Evolutionary conservation across 2,329 filamentous ascomycete genomes (phyloP), one percentile per base, ranked within the genome.

Genomic region (Colletotrichum endophyticum): DNA sequence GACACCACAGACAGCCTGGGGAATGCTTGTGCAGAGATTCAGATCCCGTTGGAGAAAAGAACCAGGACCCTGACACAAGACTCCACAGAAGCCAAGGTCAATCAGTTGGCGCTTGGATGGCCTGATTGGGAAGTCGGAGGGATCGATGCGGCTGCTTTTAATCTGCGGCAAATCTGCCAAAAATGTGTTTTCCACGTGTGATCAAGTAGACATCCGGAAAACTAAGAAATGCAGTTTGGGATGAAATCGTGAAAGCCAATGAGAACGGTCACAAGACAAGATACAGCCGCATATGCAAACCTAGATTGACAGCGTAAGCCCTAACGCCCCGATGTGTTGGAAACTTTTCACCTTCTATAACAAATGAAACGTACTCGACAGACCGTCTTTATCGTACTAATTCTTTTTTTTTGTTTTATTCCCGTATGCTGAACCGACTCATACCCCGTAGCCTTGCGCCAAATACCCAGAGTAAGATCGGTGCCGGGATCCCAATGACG

Each of bases 401-500:
- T 27, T 16, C 2, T 5, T 25, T 2, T 25, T 2, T 16, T 36
- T 19, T 13, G 13, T 15, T 12, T 25, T 32, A 36, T 27, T 30
- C 22, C 13, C 56, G 13, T 7, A 22, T 27, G 16, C 62, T 49
- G 34, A 67, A 75, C 15, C 68, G 34, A 56, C 73, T 75, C 27
- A n/a, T 81, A 5, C 75, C 77, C 70, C 85, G 78, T 8, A 86
- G 61, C 15, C 70, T 81, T 6, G 82, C 81, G 1, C 88, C 88
- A 69, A 83, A 88, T 1, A 78, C 79, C 86, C 85, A 89, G 11
- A 89, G 39, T 5, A 87, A 57, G 25, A 86, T 76, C 0, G 86
- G 84, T 6, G 83, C 81, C 1, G 87, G 86, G 34, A 84, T 79
- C 5, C 73, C 80, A 32, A 84, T 79, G 0, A 79, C 84, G 3